phyloP scores from a whole-genome alignment of 306 rosid species.

The Gillenia trifoliata region DNA sequence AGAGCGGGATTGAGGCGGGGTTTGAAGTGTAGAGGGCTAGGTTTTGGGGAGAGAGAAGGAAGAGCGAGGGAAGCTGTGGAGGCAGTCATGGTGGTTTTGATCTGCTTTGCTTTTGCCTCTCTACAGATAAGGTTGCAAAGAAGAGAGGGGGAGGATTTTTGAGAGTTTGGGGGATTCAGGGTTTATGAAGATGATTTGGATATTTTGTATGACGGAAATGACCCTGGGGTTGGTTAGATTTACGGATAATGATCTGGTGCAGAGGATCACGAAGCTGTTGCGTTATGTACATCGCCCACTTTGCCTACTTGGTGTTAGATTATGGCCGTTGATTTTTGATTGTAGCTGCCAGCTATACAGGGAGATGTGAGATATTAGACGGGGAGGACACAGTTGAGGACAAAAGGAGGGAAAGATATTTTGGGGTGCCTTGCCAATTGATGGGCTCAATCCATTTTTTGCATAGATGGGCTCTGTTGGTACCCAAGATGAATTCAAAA shows the following conservation, averaged over 20 bases:
- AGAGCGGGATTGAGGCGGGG: conserved; percentile 23
- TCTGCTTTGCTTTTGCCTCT: conserved; percentile 1
- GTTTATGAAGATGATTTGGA: conserved; percentile 7
- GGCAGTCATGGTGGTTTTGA: conserved; percentile 53
- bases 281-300: background rate
- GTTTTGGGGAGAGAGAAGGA: conserved; percentile 39
- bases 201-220: background rate
- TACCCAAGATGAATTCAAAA: no score
- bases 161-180: background rate
- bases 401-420: background rate
- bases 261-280: background rate
- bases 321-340: background rate
- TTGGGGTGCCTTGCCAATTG: no score
- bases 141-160: conserved; percentile 20
- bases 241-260: conserved; percentile 1
- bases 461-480: no score
- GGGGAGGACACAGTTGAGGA: background rate
- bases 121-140: conserved; percentile 42
- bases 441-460: no score
- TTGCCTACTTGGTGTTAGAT: background rate
- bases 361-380: background rate
- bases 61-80: conserved; percentile 63
- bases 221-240: background rate
- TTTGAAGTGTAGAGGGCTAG: conserved; percentile 19
- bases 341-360: background rate